Percentiles rank a stretch among this genome's conserved stretches.
These are phyloP conservation scores for Suhomyces chickasaworum DNA, from an alignment of 1,139 yeast genomes.

Conservation along the genomic window DNA sequence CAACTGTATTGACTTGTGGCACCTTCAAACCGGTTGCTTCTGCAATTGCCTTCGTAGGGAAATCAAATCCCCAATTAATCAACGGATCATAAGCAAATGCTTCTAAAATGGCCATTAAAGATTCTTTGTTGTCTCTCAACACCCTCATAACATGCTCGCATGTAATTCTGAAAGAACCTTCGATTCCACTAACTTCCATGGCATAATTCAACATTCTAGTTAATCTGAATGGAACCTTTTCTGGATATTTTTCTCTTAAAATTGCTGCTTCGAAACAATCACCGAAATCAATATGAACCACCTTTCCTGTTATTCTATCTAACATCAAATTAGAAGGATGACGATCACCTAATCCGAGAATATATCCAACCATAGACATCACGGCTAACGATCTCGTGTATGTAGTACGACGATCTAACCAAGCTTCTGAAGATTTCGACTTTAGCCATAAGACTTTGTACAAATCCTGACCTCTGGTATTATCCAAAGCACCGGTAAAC, in stretches of 20 bases:
- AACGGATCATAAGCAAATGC: conserved; percentile 99
- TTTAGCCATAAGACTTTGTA: conserved; percentile 96
- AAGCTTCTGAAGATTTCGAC: conserved; percentile 93
- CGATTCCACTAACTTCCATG: conserved; percentile 98
- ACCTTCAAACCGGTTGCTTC: conserved; percentile 72
- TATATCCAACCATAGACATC: conserved; percentile 96
- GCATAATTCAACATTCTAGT: conserved; percentile 98
- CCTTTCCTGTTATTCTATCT: conserved; percentile 91
- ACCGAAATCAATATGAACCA: conserved; percentile 96
- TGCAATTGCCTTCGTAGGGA: conserved; percentile 78
- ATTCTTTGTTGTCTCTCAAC: conserved; percentile 88
- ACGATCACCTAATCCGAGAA: conserved; percentile 93
- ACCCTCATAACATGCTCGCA: conserved; percentile 98
- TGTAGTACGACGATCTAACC: conserved; percentile 96
- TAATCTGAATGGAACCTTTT: conserved; percentile 94
- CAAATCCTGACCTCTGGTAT: conserved; percentile 94
- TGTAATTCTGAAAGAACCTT: conserved; percentile 94
- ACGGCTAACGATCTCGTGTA: conserved; percentile 95
- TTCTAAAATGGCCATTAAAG: conserved; percentile 95
- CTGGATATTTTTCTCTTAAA: conserved; percentile 94
- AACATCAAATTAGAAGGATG: conserved; percentile 97
- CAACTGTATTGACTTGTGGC: conserved; percentile 66
- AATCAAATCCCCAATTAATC: conserved; percentile 97
- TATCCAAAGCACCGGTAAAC: conserved; percentile 92
- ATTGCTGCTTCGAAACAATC: conserved; percentile 99